Evolutionary conservation across 1,139 yeast genomes (phyloP).

Genomic region (Hemisphaericaspora xylofermentans): DNA sequence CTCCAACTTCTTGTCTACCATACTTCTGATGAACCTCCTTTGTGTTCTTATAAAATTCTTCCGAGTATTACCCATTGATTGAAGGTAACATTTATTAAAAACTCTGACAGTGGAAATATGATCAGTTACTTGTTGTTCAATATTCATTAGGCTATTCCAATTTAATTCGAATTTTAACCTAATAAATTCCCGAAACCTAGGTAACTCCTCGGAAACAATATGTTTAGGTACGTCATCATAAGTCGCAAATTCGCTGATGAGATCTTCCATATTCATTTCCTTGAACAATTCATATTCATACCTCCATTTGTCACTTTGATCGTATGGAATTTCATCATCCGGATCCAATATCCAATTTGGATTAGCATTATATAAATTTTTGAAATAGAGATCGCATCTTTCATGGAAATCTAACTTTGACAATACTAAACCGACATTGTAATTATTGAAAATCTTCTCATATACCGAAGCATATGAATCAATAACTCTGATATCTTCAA

Average conservation of each 20-base stretch:
- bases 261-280: constrained; percentile 15
- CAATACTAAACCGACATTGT: constrained; percentile 15
- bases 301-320: constrained; percentile 19
- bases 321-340: constrained; percentile 1
- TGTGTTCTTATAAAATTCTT: constrained; percentile 10
- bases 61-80: constrained; percentile 21
- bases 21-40: neutral
- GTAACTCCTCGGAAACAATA: constrained; percentile 10
- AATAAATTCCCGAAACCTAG: constrained; percentile 19
- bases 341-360: constrained; percentile 6
- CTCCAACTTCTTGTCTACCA: too few relatives aligned
- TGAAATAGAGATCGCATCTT: constrained; percentile 6
- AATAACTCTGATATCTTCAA: constrained; percentile 10
- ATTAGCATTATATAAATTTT: constrained; percentile 1
- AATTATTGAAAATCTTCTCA: constrained; percentile 15
- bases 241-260: constrained; percentile 20
- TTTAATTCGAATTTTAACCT: constrained; percentile 16
- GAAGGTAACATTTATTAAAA: constrained; percentile 45
- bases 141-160: constrained; percentile 9
- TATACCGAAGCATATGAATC: constrained; percentile 12
- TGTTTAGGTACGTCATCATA: constrained; percentile 11
- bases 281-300: constrained; percentile 16
- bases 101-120: constrained; percentile 43
- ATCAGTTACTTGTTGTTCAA: constrained; percentile 37
- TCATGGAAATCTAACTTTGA: constrained; percentile 8